These are phyloP conservation scores for Claviceps citrina DNA, from an alignment of 2,329 filamentous ascomycete genomes.

Conservation along the genomic window DNA sequence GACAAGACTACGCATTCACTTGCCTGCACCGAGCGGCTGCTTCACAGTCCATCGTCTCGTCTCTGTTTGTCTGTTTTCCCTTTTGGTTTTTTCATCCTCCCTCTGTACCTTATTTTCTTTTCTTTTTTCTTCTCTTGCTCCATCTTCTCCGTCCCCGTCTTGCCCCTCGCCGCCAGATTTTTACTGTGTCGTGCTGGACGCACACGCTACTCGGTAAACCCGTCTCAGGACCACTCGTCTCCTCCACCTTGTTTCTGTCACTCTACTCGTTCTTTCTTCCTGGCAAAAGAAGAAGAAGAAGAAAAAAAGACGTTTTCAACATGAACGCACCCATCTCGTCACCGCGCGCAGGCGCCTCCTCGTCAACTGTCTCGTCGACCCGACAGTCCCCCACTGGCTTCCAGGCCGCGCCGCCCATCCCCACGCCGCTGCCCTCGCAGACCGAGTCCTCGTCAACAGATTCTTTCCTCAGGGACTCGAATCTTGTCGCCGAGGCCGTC, in stretches of 20 bases:
- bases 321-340: conserved; percentile 6
- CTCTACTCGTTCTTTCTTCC: too few species aligned
- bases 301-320: background rate
- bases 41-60: background rate
- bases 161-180: too few species aligned
- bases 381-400: conserved; percentile 16
- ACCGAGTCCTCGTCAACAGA: conserved; percentile 30
- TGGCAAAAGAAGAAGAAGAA: background rate
- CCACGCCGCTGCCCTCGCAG: conserved; percentile 15
- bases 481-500: conserved; percentile 77
- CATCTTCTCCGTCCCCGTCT: too few species aligned
- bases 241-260: background rate
- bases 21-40: background rate
- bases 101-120: background rate
- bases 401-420: conserved; percentile 8
- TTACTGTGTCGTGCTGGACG: too few species aligned
- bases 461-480: conserved; percentile 63
- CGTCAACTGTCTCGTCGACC: conserved; percentile 14
- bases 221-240: too few species aligned
- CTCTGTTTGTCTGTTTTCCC: background rate
- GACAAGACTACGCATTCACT: background rate
- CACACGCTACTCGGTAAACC: too few species aligned
- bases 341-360: conserved; percentile 6
- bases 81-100: background rate
- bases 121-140: background rate